Evolutionary conservation across 2,329 filamentous ascomycete species (phyloP).

Genomic region (Pyrenophora graminea): DNA sequence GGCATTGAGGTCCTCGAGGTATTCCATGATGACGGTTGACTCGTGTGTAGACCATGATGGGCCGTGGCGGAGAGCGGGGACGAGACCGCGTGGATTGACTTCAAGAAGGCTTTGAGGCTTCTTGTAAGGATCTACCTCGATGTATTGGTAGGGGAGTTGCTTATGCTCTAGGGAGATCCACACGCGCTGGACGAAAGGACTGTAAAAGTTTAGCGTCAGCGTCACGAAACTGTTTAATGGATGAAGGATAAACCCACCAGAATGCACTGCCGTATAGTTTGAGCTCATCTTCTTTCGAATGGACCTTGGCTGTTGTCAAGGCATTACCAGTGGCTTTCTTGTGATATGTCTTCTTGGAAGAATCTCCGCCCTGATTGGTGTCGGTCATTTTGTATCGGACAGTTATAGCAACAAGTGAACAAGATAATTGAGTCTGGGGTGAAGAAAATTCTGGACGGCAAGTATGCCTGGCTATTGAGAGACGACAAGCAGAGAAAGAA

Average conservation of each 20-base stretch:
- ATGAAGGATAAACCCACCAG: constrained; percentile 60
- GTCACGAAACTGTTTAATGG: constrained; percentile 9
- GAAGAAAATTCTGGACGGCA: background rate
- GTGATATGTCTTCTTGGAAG: constrained; percentile 66
- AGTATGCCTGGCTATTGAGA: background rate
- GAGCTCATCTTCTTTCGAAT: constrained; percentile 69
- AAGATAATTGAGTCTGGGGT: background rate
- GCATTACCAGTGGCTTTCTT: constrained; percentile 75
- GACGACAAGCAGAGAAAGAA: background rate
- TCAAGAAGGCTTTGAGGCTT: constrained; percentile 72
- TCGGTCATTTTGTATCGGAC: constrained; percentile 50
- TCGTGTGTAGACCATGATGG: constrained; percentile 79
- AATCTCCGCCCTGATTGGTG: constrained; percentile 54
- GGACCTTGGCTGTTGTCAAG: constrained; percentile 69
- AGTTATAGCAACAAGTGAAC: constrained; percentile 1
- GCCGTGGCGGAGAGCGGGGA: constrained; percentile 76
- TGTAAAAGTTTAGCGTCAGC: constrained; percentile 39
- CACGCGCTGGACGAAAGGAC: constrained; percentile 82
- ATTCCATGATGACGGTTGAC: constrained; percentile 82
- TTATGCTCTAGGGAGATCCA: constrained; percentile 89
- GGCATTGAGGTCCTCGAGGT: constrained; percentile 75
- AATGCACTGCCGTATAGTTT: constrained; percentile 84
- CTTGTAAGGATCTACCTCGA: constrained; percentile 80
- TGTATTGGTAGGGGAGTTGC: constrained; percentile 78
- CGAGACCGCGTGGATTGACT: constrained; percentile 74